Percentiles rank a stretch among this genome's conserved stretches.
Conservation (phyloP, 2,329 filamentous ascomycete genomes). For the Hymenoscyphus linearis region DNA sequence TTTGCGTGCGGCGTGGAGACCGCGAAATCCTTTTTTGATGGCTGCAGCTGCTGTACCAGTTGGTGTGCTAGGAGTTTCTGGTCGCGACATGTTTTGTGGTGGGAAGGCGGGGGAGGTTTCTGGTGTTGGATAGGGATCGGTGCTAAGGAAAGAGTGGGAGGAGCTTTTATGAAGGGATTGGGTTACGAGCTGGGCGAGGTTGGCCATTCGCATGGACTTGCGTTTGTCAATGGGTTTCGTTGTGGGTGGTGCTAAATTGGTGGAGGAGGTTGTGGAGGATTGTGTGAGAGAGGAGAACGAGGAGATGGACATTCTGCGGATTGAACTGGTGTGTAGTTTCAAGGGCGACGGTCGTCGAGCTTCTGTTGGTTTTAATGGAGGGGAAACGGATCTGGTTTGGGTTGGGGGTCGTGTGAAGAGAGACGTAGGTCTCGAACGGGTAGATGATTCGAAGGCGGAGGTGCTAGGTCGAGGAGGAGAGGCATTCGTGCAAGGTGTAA, state of each 20-base stretch:
- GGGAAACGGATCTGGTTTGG: conserved; percentile 4
- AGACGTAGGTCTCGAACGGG: conserved; percentile 8
- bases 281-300: conserved; percentile 15
- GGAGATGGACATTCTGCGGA: conserved; percentile 19
- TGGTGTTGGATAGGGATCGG: conserved; percentile 23
- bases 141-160: conserved; percentile 25
- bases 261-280: conserved; percentile 3
- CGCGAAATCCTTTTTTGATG: conserved; percentile 21
- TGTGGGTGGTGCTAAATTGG: conserved; percentile 2
- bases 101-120: conserved; percentile 6
- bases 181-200: conserved; percentile 16
- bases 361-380: conserved; percentile 8
- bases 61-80: conserved; percentile 22
- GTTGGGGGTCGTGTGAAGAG: conserved; percentile 9
- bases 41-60: conserved; percentile 15
- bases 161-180: conserved; percentile 10
- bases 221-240: conserved; percentile 6
- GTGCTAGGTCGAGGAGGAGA: conserved; percentile 3
- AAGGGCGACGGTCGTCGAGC: conserved; percentile 19
- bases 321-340: conserved; percentile 15
- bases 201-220: conserved; percentile 19
- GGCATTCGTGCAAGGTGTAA: conserved; percentile 10
- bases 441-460: conserved; percentile 7
- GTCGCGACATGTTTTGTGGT: background rate
- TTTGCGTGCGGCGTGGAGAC: conserved; percentile 19